phyloP scores from a whole-genome alignment of 371 early-diverging fungal species.

The Syncephalastrum monosporum region DNA sequence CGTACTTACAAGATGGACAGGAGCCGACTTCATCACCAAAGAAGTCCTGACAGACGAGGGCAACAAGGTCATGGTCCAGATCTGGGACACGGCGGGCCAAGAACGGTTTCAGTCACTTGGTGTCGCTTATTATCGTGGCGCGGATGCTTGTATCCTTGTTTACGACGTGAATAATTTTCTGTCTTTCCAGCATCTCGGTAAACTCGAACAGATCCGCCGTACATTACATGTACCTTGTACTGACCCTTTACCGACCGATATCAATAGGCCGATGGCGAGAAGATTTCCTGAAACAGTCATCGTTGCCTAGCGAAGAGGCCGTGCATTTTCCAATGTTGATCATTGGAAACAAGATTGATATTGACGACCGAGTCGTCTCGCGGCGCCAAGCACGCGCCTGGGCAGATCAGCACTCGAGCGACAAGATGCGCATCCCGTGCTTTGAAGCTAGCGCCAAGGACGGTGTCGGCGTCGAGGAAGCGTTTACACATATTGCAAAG shows the following conservation, averaged over 20 bases:
- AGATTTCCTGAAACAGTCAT: conserved; percentile 68
- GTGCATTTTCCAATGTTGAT: conserved; percentile 27
- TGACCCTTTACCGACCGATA: conserved; percentile 89
- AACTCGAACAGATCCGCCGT: neutral
- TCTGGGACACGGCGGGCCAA: conserved; percentile 92
- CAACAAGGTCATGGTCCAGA: conserved; percentile 65
- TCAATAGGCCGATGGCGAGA: conserved; percentile 89
- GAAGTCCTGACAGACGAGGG: conserved; percentile 77
- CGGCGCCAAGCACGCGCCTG: conserved; percentile 68
- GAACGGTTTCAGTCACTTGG: conserved; percentile 86
- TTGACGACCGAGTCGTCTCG: conserved; percentile 65
- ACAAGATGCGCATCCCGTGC: conserved; percentile 65
- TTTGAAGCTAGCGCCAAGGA: conserved; percentile 93
- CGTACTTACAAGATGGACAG: conserved; percentile 6
- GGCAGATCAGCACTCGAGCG: conserved; percentile 41
- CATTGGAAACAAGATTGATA: conserved; percentile 22
- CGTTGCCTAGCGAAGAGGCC: conserved; percentile 19
- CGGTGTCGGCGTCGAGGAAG: conserved; percentile 78
- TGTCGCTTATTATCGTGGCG: conserved; percentile 96
- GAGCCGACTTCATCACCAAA: conserved; percentile 94
- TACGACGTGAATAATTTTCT: conserved; percentile 93
- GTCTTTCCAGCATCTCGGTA: conserved; percentile 27
- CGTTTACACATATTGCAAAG: conserved; percentile 80
- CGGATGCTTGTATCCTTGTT: conserved; percentile 89
- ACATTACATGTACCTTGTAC: conserved; percentile 25